Evolutionary conservation across 2,329 filamentous ascomycete genomes (phyloP).

Genomic region (Kalaharituber pfeilii): DNA sequence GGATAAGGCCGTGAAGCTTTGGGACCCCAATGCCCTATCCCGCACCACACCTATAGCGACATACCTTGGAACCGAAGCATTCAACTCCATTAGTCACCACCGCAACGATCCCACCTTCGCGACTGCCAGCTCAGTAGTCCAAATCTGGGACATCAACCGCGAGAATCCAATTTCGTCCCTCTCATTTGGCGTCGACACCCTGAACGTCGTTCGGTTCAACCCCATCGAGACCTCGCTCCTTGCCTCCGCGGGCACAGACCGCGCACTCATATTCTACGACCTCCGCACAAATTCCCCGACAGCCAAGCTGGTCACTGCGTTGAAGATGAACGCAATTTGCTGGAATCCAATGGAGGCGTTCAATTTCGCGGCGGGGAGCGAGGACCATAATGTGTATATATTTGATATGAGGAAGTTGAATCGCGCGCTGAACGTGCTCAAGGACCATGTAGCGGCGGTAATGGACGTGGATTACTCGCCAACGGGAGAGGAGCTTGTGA

Average conservation of each 20-base stretch:
- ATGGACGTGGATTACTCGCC: constrained; percentile 95
- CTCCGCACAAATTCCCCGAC: constrained; percentile 71
- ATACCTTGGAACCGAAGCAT: constrained; percentile 68
- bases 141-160: constrained; percentile 72
- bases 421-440: constrained; percentile 72
- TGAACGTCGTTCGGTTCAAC: constrained; percentile 78
- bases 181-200: constrained; percentile 45
- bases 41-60: constrained; percentile 59
- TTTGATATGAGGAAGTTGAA: constrained; percentile 91
- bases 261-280: constrained; percentile 80
- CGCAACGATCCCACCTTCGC: constrained; percentile 64
- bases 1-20: constrained; percentile 77
- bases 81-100: constrained; percentile 72
- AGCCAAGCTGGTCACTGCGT: constrained; percentile 60
- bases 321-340: constrained; percentile 65
- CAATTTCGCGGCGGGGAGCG: constrained; percentile 82
- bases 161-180: constrained; percentile 64
- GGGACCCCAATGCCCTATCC: constrained; percentile 48
- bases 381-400: constrained; percentile 83
- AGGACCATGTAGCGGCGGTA: constrained; percentile 77
- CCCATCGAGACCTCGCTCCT: constrained; percentile 84
- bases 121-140: constrained; percentile 55
- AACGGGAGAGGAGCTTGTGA: constrained; percentile 83
- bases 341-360: constrained; percentile 98
- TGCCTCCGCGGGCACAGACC: constrained; percentile 68